Percentiles rank a stretch among this genome's conserved stretches.
Conservation (phyloP, 305 asterid species). For the Rubia balearica region DNA sequence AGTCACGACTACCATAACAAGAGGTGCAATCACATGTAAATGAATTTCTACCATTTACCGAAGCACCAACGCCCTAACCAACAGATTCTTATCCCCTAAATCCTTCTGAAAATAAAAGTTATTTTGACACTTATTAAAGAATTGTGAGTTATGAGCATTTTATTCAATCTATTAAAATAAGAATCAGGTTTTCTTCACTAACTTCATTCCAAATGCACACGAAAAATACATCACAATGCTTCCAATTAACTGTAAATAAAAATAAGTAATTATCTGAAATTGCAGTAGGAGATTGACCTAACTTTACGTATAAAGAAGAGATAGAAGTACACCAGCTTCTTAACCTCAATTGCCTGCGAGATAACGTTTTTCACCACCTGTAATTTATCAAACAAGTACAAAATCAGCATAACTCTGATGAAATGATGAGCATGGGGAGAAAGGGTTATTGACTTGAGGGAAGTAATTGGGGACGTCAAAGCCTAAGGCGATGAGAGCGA, state of each 20-base stretch:
- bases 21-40: conserved; percentile 73
- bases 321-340: conserved; percentile 92
- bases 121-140: conserved; percentile 62
- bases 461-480: conserved; percentile 72
- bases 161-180: no score
- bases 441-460: conserved; percentile 52
- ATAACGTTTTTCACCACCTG: conserved; percentile 99
- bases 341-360: conserved; percentile 79
- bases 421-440: neutral
- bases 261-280: neutral
- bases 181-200: no score
- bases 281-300: conserved; percentile 22
- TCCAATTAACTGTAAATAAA: neutral
- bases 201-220: neutral
- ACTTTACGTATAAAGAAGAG: conserved; percentile 90
- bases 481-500: conserved; percentile 89
- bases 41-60: conserved; percentile 99
- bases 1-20: conserved; percentile 39
- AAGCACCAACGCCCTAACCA: conserved; percentile 94
- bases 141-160: no score
- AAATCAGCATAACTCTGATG: no score
- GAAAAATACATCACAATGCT: neutral
- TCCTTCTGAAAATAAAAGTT: conserved; percentile 83
- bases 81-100: conserved; percentile 83
- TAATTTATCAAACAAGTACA: conserved; percentile 15